Evolutionary conservation across 2,329 filamentous ascomycete genomes (phyloP).

Genomic region (Hypoxylon sp.): DNA sequence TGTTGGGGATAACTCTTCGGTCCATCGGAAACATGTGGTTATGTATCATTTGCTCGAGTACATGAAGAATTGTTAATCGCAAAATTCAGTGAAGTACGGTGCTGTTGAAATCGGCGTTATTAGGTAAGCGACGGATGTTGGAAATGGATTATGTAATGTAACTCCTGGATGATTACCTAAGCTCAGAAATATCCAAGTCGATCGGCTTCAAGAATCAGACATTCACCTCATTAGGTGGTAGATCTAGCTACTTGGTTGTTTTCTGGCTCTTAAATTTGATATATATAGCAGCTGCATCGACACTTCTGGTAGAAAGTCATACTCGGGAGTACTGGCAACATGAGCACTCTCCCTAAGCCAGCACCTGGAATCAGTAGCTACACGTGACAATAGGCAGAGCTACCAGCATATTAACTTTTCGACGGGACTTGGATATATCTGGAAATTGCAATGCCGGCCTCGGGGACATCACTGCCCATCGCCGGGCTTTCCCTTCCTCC

Average conservation of each 20-base stretch:
- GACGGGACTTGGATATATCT: neutral
- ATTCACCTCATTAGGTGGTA: neutral
- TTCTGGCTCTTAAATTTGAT: too few relatives aligned
- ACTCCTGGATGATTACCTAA: too few relatives aligned
- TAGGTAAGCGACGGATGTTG: neutral
- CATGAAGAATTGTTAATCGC: neutral
- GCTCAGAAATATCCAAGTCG: neutral
- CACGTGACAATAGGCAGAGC: neutral
- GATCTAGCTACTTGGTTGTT: too few relatives aligned
- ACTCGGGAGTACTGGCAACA: too few relatives aligned
- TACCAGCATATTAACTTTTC: too few relatives aligned
- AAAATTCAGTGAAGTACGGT: neutral
- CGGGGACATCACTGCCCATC: constrained; percentile 8
- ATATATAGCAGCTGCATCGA: too few relatives aligned
- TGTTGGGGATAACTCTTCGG: neutral
- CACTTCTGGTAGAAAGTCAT: too few relatives aligned
- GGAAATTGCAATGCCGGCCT: neutral
- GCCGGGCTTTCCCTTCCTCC: constrained; percentile 22
- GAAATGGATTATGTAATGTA: neutral
- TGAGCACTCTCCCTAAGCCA: too few relatives aligned
- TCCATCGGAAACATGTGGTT: neutral
- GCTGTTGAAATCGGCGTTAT: neutral
- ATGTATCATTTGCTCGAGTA: neutral
- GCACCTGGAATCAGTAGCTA: neutral
- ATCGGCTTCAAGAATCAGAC: neutral